These are phyloP conservation scores for Aspergillus uvarum DNA, from an alignment of 2,329 filamentous ascomycete species.

Conservation along the genomic window DNA sequence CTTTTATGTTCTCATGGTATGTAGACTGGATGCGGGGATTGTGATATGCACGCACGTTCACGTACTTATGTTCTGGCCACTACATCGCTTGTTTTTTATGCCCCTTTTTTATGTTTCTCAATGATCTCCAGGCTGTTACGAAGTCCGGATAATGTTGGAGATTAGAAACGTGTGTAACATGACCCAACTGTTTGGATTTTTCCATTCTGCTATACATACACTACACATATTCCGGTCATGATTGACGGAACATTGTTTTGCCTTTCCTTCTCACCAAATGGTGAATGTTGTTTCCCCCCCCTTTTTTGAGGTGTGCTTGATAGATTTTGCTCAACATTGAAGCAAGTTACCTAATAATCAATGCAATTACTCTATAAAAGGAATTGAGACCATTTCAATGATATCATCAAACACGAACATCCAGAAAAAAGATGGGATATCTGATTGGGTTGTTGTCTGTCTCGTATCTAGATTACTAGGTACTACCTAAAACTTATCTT, in stretches of 20 bases:
- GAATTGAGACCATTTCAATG: too few species aligned
- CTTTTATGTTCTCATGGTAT: conserved; percentile 18
- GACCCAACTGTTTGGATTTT: conserved; percentile 8
- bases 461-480: neutral
- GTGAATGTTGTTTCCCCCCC: neutral
- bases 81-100: conserved; percentile 12
- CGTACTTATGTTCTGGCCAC: conserved; percentile 3
- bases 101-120: conserved; percentile 14
- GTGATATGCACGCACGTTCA: conserved; percentile 22
- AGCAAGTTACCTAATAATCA: neutral
- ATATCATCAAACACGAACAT: too few species aligned
- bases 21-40: conserved; percentile 22
- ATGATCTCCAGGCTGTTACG: conserved; percentile 16
- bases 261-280: neutral
- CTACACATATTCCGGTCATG: conserved; percentile 7
- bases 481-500: too few species aligned
- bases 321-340: neutral
- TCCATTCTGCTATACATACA: conserved; percentile 15
- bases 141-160: conserved; percentile 17
- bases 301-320: neutral
- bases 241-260: conserved; percentile 12
- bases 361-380: neutral
- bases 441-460: too few species aligned
- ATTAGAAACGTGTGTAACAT: conserved; percentile 20
- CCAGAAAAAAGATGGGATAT: too few species aligned